Evolutionary conservation across 108 stramenopile genomes (phyloP), one percentile per base, ranked within the genome.

Genomic region (Fragilaria crotonensis): DNA sequence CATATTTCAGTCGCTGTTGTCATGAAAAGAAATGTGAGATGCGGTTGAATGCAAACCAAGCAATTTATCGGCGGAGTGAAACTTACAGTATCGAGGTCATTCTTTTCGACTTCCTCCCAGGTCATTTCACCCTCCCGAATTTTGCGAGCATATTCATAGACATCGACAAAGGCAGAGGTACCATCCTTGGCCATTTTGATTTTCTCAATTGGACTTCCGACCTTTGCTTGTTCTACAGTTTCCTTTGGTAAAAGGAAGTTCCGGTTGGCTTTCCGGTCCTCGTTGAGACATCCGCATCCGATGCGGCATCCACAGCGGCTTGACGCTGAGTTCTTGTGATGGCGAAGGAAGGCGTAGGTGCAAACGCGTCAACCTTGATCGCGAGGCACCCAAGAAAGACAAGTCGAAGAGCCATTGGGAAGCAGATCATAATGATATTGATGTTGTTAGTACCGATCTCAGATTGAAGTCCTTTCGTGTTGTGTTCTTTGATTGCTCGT

Each of bases 41-140:
- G 33, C 11, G 21, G 25, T 47, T 22, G 25, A 48, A 29, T 46
- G 45, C 45, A 30, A 49, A 4, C 21, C 26, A 23, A 49, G 2
- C 14, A n/a, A 59, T 30, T 45, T 25, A 4, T n/a, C n/a, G 3
- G 32, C 31, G 1, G 49, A 64, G 36, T 67, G 45, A 19, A 33
- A 66, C 81, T 60, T 56, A 83, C 79, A 7, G 75, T 80, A 66
- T 95, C 90, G 26, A 93, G 60, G 71, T 95, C 96, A 56, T 79
- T 83, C 26, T 54, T 62, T 45, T 86, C 86, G 21, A 94, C 79
- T 71, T 94, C 88, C 59, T 90, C 84, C 87, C 89, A 94, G 30
- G 81, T 87, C 79, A 83, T 76, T 62, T 87, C 79, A 19, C 93
- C 89, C 18, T 68, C 63, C 0, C 93, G 83, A 54, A 94, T 84